Evolutionary conservation across 164 flowering plant species (phyloP).

Genomic region (Kalanchoe fedtschenkoi): DNA sequence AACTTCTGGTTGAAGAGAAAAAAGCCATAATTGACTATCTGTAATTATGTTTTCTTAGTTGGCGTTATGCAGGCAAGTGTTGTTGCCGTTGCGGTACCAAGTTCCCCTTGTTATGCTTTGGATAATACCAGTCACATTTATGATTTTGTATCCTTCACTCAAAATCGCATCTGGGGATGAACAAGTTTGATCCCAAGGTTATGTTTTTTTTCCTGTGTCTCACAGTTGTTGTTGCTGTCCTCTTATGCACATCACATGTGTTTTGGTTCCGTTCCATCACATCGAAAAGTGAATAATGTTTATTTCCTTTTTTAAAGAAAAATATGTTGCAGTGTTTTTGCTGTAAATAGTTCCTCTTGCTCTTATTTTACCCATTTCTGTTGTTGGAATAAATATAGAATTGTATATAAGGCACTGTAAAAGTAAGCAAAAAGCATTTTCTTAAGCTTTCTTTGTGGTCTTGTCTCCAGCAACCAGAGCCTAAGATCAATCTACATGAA

Average conservation of each 20-base stretch:
- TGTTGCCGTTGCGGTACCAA: conserved; percentile 49
- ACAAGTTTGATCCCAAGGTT: background rate
- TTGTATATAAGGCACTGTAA: too few species aligned
- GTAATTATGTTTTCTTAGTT: conserved; percentile 23
- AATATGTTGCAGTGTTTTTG: too few species aligned
- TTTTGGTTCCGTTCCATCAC: too few species aligned
- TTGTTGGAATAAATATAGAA: too few species aligned
- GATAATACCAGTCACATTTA: conserved; percentile 67
- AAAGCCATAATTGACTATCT: background rate
- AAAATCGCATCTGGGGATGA: background rate
- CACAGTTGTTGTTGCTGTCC: background rate
- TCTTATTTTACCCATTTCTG: too few species aligned
- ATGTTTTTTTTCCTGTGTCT: background rate
- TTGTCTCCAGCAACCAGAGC: too few species aligned
- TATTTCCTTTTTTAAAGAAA: too few species aligned
- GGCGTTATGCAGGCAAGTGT: conserved; percentile 23
- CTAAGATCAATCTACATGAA: too few species aligned
- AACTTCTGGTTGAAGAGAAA: background rate
- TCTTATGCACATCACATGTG: background rate
- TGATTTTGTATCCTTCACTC: conserved; percentile 79
- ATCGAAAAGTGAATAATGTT: too few species aligned
- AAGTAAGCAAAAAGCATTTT: too few species aligned
- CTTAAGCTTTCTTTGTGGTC: too few species aligned
- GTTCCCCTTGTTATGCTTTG: conserved; percentile 65
- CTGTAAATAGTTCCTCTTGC: too few species aligned